Evolutionary conservation across 2,329 filamentous ascomycete species (phyloP).

Genomic region (Fusarium dimerum): DNA sequence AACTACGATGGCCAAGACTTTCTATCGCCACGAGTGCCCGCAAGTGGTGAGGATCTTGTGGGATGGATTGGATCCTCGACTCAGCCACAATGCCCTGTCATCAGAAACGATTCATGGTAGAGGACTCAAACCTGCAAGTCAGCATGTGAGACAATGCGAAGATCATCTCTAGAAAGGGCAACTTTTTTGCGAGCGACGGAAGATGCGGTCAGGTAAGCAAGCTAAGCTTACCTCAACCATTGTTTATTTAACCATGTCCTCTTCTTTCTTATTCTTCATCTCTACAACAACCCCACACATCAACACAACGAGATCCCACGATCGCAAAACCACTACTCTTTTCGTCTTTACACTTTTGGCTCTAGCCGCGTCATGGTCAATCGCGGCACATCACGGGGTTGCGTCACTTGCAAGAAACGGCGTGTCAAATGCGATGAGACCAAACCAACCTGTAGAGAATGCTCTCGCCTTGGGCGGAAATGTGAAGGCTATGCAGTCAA

Average conservation of each 20-base stretch:
- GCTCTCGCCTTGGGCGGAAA: slow-evolving; percentile 10
- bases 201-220: no score
- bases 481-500: slow-evolving; percentile 12
- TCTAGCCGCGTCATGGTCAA: slow-evolving; percentile 14
- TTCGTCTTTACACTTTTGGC: background rate
- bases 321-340: slow-evolving; percentile 2
- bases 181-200: no score
- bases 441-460: slow-evolving; percentile 10
- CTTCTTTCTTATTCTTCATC: background rate
- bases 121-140: no score
- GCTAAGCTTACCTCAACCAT: no score
- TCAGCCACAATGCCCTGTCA: slow-evolving; percentile 3
- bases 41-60: no score
- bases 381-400: slow-evolving; percentile 12
- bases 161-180: no score
- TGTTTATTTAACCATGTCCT: background rate
- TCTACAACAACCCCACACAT: no score
- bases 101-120: no score
- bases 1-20: slow-evolving; percentile 13
- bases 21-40: background rate
- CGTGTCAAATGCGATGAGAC: slow-evolving; percentile 19
- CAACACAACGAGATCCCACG: background rate
- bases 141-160: background rate
- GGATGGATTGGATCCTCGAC: background rate
- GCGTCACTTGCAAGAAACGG: slow-evolving; percentile 16